A percentile compares a stretch with the other conserved stretches of the same genome.
phyloP scores from a whole-genome alignment of 768 basidiomycete species.

The Epithele typhae region DNA sequence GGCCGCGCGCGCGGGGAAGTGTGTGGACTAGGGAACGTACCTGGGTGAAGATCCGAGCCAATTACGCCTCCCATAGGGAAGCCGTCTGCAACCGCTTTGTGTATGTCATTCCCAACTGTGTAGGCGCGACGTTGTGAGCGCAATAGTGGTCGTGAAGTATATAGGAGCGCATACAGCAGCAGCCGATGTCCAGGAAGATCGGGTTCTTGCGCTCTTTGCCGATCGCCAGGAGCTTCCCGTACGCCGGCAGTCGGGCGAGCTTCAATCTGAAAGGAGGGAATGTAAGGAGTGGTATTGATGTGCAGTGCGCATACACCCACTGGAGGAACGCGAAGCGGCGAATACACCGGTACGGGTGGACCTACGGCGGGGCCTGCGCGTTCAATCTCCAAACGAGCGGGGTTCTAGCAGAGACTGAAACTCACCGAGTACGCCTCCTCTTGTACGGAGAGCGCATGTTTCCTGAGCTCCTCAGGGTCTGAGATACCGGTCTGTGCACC shows the following conservation, averaged over 20 bases:
- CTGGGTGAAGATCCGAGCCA: slow-evolving; percentile 34
- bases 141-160: neutral
- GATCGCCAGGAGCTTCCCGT: slow-evolving; percentile 29
- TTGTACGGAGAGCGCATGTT: slow-evolving; percentile 26
- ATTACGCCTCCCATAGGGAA: slow-evolving; percentile 37
- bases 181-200: slow-evolving; percentile 42
- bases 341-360: slow-evolving; percentile 30
- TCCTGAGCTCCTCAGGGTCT: slow-evolving; percentile 26
- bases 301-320: too few relatives aligned
- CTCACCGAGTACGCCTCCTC: slow-evolving; percentile 27
- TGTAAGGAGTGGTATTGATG: too few relatives aligned
- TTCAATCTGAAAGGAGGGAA: slow-evolving; percentile 20
- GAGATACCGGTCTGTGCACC: slow-evolving; percentile 25
- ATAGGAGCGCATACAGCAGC: slow-evolving; percentile 35
- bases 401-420: too few relatives aligned
- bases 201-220: slow-evolving; percentile 32
- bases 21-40: too few relatives aligned
- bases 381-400: neutral
- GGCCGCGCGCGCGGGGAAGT: neutral
- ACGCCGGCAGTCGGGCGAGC: slow-evolving; percentile 22
- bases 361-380: slow-evolving; percentile 12
- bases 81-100: slow-evolving; percentile 39
- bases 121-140: neutral
- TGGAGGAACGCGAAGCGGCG: slow-evolving; percentile 20
- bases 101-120: slow-evolving; percentile 39